Conservation (phyloP, 768 basidiomycete species). For the Pleurotus eryngii region DNA sequence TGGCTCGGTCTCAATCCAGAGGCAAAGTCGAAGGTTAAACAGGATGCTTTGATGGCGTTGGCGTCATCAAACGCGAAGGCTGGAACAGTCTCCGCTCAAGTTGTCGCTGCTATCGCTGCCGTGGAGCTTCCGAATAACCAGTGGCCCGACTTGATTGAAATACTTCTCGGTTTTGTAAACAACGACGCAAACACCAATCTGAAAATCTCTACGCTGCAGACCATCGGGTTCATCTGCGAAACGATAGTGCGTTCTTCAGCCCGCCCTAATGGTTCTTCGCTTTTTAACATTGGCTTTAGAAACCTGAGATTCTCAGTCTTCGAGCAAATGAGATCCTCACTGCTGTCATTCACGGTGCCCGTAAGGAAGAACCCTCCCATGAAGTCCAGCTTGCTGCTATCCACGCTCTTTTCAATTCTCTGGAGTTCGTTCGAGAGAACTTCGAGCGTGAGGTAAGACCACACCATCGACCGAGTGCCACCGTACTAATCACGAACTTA, state of each 20-base stretch:
- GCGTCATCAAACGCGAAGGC: conserved; percentile 69
- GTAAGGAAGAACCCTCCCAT: conserved; percentile 87
- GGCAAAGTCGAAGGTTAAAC: conserved; percentile 80
- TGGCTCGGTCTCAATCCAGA: conserved; percentile 77
- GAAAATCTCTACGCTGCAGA: conserved; percentile 84
- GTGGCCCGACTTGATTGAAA: conserved; percentile 89
- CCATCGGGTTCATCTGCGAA: conserved; percentile 98
- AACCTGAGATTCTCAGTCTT: conserved; percentile 85
- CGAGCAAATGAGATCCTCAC: conserved; percentile 97
- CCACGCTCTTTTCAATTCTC: conserved; percentile 88
- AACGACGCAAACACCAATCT: conserved; percentile 65
- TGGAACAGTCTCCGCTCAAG: conserved; percentile 87
- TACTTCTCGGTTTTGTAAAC: conserved; percentile 84
- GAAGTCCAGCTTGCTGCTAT: conserved; percentile 95
- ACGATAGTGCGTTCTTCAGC: conserved; percentile 67
- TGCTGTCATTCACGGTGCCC: conserved; percentile 95
- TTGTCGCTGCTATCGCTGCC: conserved; percentile 90
- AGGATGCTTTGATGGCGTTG: conserved; percentile 79
- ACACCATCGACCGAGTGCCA: background rate
- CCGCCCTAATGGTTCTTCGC: conserved; percentile 3
- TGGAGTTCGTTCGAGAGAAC: conserved; percentile 97
- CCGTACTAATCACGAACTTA: conserved; percentile 28
- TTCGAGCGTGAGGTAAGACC: conserved; percentile 91
- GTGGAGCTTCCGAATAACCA: conserved; percentile 86
- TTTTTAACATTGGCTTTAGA: conserved; percentile 43